Conservation (phyloP, 148 eudicot species). For the Silene uniflora region DNA sequence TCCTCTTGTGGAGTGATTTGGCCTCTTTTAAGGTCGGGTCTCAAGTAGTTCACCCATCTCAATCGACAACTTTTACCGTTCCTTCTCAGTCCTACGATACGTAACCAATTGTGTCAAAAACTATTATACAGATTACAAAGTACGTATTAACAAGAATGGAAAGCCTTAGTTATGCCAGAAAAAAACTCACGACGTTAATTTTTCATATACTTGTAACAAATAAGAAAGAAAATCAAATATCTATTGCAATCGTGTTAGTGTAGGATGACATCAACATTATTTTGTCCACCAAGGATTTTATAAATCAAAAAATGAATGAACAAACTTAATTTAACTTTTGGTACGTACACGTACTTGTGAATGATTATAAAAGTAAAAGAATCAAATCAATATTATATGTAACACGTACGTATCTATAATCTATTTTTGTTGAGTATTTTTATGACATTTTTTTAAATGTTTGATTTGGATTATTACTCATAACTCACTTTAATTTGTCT, state of each 20-base stretch:
- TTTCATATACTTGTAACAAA: too few species aligned
- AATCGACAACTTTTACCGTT: conserved; percentile 71
- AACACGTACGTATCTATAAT: not conserved
- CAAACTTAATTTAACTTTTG: not conserved
- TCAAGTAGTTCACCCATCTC: conserved; percentile 72
- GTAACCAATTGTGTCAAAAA: too few species aligned
- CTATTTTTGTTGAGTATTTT: too few species aligned
- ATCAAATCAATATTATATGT: not conserved
- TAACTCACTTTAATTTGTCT: too few species aligned
- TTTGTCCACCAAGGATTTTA: not conserved
- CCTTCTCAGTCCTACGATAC: conserved; percentile 42
- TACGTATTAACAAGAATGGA: too few species aligned
- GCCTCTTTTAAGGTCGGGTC: conserved; percentile 75
- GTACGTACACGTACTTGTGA: not conserved
- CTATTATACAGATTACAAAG: too few species aligned
- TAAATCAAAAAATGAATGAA: not conserved
- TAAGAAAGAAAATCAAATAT: too few species aligned
- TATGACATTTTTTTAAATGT: too few species aligned
- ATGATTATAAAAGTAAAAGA: not conserved
- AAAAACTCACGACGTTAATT: too few species aligned
- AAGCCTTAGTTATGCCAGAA: too few species aligned
- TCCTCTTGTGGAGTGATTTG: conserved; percentile 73
- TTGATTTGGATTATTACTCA: too few species aligned
- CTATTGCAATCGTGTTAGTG: not conserved
- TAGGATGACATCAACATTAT: not conserved